Base-by-base conservation (phyloP, 2,329 filamentous ascomycete species). In the Samsoniella hepiali region DNA sequence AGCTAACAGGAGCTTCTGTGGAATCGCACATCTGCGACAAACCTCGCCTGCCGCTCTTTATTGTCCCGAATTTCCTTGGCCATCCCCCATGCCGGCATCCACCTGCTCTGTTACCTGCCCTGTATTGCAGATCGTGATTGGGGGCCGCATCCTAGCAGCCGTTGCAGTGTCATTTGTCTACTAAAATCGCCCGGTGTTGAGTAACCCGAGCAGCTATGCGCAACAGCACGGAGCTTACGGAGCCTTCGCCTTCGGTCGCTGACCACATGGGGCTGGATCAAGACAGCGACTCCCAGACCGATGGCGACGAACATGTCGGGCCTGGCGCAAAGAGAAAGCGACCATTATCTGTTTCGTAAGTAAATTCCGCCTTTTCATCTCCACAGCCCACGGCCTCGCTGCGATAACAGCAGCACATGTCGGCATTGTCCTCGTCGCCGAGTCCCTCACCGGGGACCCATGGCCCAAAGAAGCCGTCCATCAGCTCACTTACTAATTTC, bases 301-400 rank as follows among this genome's bases (percentile, higher is more conserved):
- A 82, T 50, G 78, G 79, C 63, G 78, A 81, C 64, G 77, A 78
- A 55, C 78, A 82, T 58, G 71, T 74, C 29, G 72, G 72, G 36
- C 78, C 77, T 59, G 76, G 73, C 65, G 79, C 82, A 64, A 88
- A 88, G 74, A 82, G 85, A 66, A 88, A 87, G 72, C 79, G 85
- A 64, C 83, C 83, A 65, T 79, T 86, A 57, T 86, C 84, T 64
- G 84, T 86, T 65, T 86, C 84, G 84, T 87, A 80, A 69, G 79
- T 66, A 38, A 58, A 38, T 63, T 65, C 66, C 36, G 64, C 57
- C 38, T 64, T 57, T 64, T n/a, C 57, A 31, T 60, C 45, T 54
- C 58, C 51, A 63, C 61, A 49, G 51, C 27, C 63, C 47, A 38
- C 58, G 54, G 15, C 27, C 17, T 9, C 22, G 32, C 4, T 31